These are phyloP conservation scores for Aspergillus nanangensis DNA, from an alignment of 495 filamentous ascomycete genomes.

Conservation along the genomic window DNA sequence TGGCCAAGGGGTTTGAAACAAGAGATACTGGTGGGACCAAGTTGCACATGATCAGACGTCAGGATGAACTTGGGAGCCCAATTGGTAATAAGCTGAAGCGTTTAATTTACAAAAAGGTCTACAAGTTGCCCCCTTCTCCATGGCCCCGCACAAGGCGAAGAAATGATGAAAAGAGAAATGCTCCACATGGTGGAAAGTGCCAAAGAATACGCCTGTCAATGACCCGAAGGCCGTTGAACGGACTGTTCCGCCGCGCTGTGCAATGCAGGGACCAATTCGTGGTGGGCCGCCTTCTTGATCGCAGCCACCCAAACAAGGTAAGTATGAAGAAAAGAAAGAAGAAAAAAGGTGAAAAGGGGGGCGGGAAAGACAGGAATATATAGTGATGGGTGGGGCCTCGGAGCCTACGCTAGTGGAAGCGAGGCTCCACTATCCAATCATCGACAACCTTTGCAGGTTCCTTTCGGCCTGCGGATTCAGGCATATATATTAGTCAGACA, in stretches of 20 bases:
- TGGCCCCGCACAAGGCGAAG: slow-evolving; percentile 37
- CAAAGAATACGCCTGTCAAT: slow-evolving; percentile 73
- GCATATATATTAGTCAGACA: background rate
- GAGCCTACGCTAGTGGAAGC: slow-evolving; percentile 28
- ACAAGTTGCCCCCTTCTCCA: slow-evolving; percentile 45
- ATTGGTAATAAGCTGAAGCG: too few species aligned
- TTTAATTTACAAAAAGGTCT: background rate
- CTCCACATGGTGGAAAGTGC: slow-evolving; percentile 40
- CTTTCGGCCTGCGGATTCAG: slow-evolving; percentile 1
- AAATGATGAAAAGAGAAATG: slow-evolving; percentile 54
- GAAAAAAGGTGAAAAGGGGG: slow-evolving; percentile 24
- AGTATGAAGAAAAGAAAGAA: slow-evolving; percentile 63
- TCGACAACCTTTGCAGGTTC: background rate
- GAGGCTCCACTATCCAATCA: slow-evolving; percentile 19
- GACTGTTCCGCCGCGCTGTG: slow-evolving; percentile 66
- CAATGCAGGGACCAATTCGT: slow-evolving; percentile 69
- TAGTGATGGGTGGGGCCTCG: slow-evolving; percentile 10
- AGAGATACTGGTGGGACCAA: too few species aligned
- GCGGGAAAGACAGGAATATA: slow-evolving; percentile 18
- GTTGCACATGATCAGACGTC: too few species aligned
- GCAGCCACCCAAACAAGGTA: slow-evolving; percentile 64
- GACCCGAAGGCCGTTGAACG: slow-evolving; percentile 66
- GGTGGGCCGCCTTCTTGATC: slow-evolving; percentile 58
- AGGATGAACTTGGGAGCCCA: too few species aligned
- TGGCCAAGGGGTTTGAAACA: too few species aligned